A percentile compares a stretch with the other conserved stretches of the same genome.
Conservation (phyloP, 768 basidiomycete genomes). For the Trametes elegans region DNA sequence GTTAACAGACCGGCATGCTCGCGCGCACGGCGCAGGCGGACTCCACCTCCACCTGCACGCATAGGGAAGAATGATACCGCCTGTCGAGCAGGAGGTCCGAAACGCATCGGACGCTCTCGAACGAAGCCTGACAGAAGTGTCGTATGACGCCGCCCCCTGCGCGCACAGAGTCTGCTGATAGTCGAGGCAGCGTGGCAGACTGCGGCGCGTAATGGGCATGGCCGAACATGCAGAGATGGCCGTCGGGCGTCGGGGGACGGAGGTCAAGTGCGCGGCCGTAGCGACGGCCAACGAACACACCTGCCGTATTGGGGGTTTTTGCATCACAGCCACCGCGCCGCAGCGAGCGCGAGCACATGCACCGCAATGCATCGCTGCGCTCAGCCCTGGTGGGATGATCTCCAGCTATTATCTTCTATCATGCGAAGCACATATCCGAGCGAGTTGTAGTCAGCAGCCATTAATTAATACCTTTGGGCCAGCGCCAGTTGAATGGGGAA, state of each 20-base stretch:
- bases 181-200: no score
- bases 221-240: not conserved
- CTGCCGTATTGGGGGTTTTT: not conserved
- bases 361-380: not conserved
- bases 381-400: not conserved
- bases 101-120: not conserved
- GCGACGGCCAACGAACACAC: conserved; percentile 3
- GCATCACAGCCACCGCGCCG: conserved; percentile 9
- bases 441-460: no score
- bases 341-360: conserved; percentile 3
- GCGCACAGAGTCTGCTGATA: no score
- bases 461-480: no score
- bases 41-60: conserved; percentile 7
- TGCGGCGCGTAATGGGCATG: no score
- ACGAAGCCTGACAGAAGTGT: conserved; percentile 1
- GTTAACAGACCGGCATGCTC: not conserved
- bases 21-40: not conserved
- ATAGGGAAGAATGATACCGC: not conserved
- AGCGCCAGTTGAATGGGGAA: no score
- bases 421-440: no score
- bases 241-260: not conserved
- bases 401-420: not conserved
- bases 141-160: not conserved
- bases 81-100: not conserved
- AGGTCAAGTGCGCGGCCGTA: conserved; percentile 1